Evolutionary conservation across 164 flowering plant genomes (phyloP).

Genomic region (Chimonanthus salicifolius): DNA sequence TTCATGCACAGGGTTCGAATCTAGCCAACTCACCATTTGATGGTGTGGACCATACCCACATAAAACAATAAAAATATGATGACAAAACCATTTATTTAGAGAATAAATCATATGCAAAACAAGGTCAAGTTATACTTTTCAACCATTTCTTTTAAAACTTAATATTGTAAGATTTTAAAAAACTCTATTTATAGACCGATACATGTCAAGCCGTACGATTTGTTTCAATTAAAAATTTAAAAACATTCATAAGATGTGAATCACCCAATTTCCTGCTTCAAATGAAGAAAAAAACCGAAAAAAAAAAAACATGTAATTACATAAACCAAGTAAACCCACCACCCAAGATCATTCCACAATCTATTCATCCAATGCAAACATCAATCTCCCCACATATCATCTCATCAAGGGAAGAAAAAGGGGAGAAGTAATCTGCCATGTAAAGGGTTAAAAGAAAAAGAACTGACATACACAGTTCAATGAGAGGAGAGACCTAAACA

Average conservation of each 20-base stretch:
- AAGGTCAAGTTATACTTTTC: neutral
- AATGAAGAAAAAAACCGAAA: neutral
- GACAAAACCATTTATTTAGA: neutral
- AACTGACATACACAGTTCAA: conserved; percentile 1
- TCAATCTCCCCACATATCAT: neutral
- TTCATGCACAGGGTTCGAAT: neutral
- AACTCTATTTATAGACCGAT: too few species aligned
- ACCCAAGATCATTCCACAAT: conserved; percentile 1
- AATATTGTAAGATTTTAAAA: too few species aligned
- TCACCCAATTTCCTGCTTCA: neutral
- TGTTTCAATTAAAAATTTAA: too few species aligned
- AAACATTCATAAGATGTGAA: neutral
- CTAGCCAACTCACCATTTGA: neutral
- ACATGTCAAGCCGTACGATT: too few species aligned
- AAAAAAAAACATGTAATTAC: neutral
- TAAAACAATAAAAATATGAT: neutral
- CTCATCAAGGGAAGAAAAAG: neutral
- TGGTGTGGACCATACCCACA: neutral
- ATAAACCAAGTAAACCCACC: neutral
- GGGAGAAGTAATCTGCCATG: neutral
- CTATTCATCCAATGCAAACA: neutral
- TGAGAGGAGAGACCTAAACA: neutral
- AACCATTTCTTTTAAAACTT: too few species aligned
- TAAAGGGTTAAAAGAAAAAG: neutral
- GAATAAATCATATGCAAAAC: neutral